Conservation (phyloP, 768 basidiomycete species). For the Serendipita vermifera region DNA sequence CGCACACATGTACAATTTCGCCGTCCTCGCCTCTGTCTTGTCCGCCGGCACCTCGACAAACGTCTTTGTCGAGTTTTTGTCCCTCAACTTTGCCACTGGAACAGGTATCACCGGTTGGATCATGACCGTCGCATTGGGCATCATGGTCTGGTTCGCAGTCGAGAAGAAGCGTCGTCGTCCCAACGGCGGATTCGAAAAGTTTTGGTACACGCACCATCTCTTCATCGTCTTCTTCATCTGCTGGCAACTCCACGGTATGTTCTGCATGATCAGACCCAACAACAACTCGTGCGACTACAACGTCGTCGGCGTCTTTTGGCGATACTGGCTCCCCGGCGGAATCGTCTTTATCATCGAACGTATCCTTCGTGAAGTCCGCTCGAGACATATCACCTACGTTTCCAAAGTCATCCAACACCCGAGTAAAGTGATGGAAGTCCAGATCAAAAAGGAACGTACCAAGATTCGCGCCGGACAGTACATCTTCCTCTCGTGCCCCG, state of each 20-base stretch:
- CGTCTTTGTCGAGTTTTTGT: slow-evolving; percentile 55
- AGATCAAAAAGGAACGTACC: slow-evolving; percentile 94
- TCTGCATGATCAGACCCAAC: slow-evolving; percentile 93
- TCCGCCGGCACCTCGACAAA: slow-evolving; percentile 39
- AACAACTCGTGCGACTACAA: slow-evolving; percentile 78
- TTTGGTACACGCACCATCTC: slow-evolving; percentile 82
- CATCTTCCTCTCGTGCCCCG: slow-evolving; percentile 83
- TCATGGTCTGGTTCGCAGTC: slow-evolving; percentile 77
- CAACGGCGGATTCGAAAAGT: slow-evolving; percentile 51
- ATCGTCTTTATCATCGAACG: slow-evolving; percentile 79
- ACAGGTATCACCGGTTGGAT: slow-evolving; percentile 81
- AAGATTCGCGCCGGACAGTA: slow-evolving; percentile 78
- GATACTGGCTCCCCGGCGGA: slow-evolving; percentile 84
- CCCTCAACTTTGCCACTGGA: slow-evolving; percentile 68
- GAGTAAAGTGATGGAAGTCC: slow-evolving; percentile 84
- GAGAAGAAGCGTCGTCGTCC: slow-evolving; percentile 65
- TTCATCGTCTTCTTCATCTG: slow-evolving; percentile 85
- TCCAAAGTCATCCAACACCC: slow-evolving; percentile 94
- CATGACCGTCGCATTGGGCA: slow-evolving; percentile 57
- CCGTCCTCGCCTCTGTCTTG: slow-evolving; percentile 45
- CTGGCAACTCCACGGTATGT: slow-evolving; percentile 95
- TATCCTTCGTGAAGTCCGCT: slow-evolving; percentile 80
- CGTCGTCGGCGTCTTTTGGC: slow-evolving; percentile 90
- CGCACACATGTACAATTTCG: slow-evolving; percentile 82
- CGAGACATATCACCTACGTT: slow-evolving; percentile 82